Base-by-base conservation (phyloP, 2,329 filamentous ascomycete species). In the Triangularia setosa region DNA sequence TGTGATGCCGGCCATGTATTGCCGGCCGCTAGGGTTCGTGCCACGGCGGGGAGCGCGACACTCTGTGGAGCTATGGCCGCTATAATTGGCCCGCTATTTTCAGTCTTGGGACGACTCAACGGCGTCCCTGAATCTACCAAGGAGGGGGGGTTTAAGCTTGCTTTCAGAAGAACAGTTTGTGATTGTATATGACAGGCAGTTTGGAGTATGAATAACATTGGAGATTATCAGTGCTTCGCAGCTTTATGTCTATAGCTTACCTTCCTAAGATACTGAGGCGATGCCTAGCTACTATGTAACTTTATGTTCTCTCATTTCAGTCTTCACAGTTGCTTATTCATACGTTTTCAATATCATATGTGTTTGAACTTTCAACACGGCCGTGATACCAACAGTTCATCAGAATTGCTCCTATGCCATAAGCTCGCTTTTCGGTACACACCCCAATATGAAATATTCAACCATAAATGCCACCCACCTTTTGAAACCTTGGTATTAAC, bases 61-160 rank as follows among this genome's bases (percentile, higher is more conserved):
- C 28, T 48, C 53, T 40, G 30, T 40, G 63, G 63, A 67, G 66
- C 62, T 64, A 48, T 54, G 62, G 53, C 57, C 64, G 27, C 67
- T 67, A 56, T 61, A 65, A 62, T 57, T 64, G 58, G 64, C 59
- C 35, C 23, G 33, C n/a, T 56, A 55, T 60, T 21, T 21, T 27
- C 25, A 48, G 40, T 9, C 40, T 21, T n/a, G 18, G 30, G 59
- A 44, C 25, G 28, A 48, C 54, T n/a, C 44, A 60, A 55, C 52
- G 25, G 48, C 5, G 28, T 48, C 59, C 58, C 27, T 61, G 62
- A 16, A 53, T 48, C 40, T 9, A 1, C 40, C 7, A 48, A 3
- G 40, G 18, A 21, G 6, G 12, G 30, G 30, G 30, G 30, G 2
- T 3, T 3, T n/a, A n/a, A n/a, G n/a, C n/a, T n/a, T n/a, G n/a